Base-by-base conservation (phyloP, 2,329 filamentous ascomycete species). In the Sporothrix protearum region DNA sequence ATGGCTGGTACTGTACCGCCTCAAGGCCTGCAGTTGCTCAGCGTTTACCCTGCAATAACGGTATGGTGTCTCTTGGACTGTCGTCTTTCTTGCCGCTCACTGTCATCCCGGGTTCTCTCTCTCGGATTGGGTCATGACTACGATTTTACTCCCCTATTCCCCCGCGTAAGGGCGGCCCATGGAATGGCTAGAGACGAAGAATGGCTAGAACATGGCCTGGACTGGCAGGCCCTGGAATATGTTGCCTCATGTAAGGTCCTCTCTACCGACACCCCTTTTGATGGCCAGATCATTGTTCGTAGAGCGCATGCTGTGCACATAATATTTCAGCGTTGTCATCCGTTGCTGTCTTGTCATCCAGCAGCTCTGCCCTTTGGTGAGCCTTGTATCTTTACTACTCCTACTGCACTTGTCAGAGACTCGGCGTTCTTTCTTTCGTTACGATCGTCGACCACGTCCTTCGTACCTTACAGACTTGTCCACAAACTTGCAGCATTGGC, bases 131-230 rank as follows among this genome's bases (percentile, higher is more conserved):
- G 16, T 6, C 19, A 51, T 3, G 8, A n/a, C 10, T 25, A 8
- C 14, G n/a, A 36, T 12, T 28, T 45, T 4, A 25, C 36, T 28
- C 25, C 36, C 59, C 59, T 30, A 22, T 64, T 64, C 59, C 59
- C 59, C 59, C 45, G 59, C 59, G 59, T 22, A 64, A 64, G 59
- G 59, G 36, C 36, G 36, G 59, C 59, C 59, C 59, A 36, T 45
- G 59, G 10, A 64, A 28, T 22, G 59, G n/a, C 36, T 28, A 42
- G 36, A 12, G 14, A 64, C 28, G n/a, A n/a, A 42, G 59, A 64
- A 28, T 64, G 36, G 59, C 22, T 45, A 19, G 36, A 45, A 6
- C 59, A 42, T n/a, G 36, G 36, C 9, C 30, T 12, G 33, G 8
- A n/a, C 19, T 59, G 55, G 28, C 55, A n/a, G n/a, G n/a, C n/a